Evolutionary conservation across 2,329 filamentous ascomycete genomes (phyloP).

Genomic region (Emydomyces testavorans): DNA sequence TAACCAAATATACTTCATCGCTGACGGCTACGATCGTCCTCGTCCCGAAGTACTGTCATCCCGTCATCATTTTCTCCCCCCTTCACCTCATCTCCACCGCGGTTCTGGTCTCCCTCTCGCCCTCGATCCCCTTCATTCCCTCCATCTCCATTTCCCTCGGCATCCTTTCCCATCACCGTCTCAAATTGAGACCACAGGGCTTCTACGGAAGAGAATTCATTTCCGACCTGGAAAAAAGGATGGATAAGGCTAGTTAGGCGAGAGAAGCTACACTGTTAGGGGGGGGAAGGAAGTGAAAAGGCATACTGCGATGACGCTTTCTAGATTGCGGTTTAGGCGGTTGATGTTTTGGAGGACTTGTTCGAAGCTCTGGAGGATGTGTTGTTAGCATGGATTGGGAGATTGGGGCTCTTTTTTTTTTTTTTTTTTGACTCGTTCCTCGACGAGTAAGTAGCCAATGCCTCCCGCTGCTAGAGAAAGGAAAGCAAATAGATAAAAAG

Average conservation of each 20-base stretch:
- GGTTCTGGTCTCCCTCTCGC: neutral
- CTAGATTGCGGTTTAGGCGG: conserved; percentile 80
- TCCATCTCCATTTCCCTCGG: conserved; percentile 20
- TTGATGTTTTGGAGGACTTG: conserved; percentile 93
- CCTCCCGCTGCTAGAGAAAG: too few species aligned
- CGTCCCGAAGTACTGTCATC: neutral
- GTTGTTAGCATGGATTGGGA: too few species aligned
- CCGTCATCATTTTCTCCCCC: conserved; percentile 10
- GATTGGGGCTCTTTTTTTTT: too few species aligned
- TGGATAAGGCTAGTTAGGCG: neutral
- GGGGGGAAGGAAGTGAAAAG: neutral
- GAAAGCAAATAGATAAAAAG: neutral
- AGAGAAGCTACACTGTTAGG: conserved; percentile 4
- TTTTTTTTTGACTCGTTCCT: too few species aligned
- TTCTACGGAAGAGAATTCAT: conserved; percentile 95
- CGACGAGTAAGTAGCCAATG: too few species aligned
- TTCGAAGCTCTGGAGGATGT: conserved; percentile 54
- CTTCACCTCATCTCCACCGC: conserved; percentile 13
- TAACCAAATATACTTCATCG: conserved; percentile 20
- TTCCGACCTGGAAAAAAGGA: conserved; percentile 54
- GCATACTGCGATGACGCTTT: conserved; percentile 75
- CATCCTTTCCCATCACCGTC: conserved; percentile 75
- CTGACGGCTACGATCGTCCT: neutral
- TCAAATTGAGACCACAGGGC: conserved; percentile 96
- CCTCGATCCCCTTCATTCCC: conserved; percentile 5